phyloP scores from a whole-genome alignment of 371 early-diverging fungal species.

The Circinella minor region DNA sequence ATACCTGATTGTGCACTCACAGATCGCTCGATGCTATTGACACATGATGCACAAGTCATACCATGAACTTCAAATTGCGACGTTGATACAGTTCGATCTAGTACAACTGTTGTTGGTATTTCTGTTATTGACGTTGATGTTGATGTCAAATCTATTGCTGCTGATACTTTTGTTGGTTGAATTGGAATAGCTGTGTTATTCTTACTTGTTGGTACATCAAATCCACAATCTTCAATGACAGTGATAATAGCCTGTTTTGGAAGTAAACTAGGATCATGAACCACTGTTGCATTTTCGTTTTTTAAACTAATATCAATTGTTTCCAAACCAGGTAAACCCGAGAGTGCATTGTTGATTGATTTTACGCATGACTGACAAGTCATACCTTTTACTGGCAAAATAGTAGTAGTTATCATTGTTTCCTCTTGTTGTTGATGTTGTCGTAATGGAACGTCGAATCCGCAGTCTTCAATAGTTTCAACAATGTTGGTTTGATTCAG shows the following conservation, averaged over 20 bases:
- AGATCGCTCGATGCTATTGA: constrained; percentile 75
- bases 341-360: constrained; percentile 62
- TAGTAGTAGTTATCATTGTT: constrained; percentile 6
- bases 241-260: constrained; percentile 29
- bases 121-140: neutral
- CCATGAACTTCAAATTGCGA: constrained; percentile 53
- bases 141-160: neutral
- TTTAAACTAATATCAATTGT: constrained; percentile 48
- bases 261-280: constrained; percentile 28
- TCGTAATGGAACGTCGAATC: constrained; percentile 28
- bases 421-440: neutral
- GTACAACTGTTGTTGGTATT: neutral
- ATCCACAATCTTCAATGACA: constrained; percentile 59
- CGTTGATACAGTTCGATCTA: neutral
- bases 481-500: constrained; percentile 28
- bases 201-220: constrained; percentile 22
- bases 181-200: neutral
- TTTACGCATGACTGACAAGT: constrained; percentile 86
- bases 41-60: constrained; percentile 90
- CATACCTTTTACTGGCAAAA: constrained; percentile 77
- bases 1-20: constrained; percentile 55
- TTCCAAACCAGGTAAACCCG: constrained; percentile 44
- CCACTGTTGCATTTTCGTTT: constrained; percentile 47
- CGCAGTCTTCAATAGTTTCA: constrained; percentile 59
- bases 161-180: neutral